Percentiles rank a stretch among this genome's conserved stretches.
These are phyloP conservation scores for Chlorencoelia australis DNA, from an alignment of 2,329 filamentous ascomycete genomes.

Conservation along the genomic window DNA sequence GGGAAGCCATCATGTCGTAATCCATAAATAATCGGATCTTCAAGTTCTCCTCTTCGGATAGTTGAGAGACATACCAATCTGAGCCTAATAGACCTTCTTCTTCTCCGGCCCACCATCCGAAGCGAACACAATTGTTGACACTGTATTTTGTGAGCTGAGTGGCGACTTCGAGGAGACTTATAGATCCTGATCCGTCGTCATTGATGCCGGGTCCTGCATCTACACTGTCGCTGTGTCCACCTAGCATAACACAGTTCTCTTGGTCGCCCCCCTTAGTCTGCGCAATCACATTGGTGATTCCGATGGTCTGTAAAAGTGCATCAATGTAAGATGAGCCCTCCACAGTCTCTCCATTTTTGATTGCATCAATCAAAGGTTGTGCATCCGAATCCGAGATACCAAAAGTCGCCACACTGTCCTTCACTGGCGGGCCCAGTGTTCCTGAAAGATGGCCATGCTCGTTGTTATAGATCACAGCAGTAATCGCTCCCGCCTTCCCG, in stretches of 20 bases:
- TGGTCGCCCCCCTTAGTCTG: conserved; percentile 50
- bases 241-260: conserved; percentile 56
- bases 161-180: conserved; percentile 51
- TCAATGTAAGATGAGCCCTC: conserved; percentile 51
- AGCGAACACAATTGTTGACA: conserved; percentile 56
- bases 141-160: conserved; percentile 45
- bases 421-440: conserved; percentile 53
- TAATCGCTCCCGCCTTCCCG: conserved; percentile 58
- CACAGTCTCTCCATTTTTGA: conserved; percentile 41
- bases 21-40: conserved; percentile 59
- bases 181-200: conserved; percentile 30
- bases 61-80: conserved; percentile 47
- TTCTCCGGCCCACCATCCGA: conserved; percentile 59
- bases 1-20: conserved; percentile 60
- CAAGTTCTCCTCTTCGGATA: conserved; percentile 46
- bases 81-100: conserved; percentile 57
- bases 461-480: conserved; percentile 55
- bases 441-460: conserved; percentile 48
- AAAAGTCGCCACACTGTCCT: conserved; percentile 56
- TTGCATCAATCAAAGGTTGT: conserved; percentile 40
- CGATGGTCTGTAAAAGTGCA: conserved; percentile 36
- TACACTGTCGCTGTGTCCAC: conserved; percentile 55
- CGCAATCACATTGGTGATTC: conserved; percentile 46
- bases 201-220: conserved; percentile 44
- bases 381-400: conserved; percentile 53